A percentile compares a stretch with the other conserved stretches of the same genome.
These are phyloP conservation scores for Chalara sp. DNA, from an alignment of 2,329 filamentous ascomycete genomes.

Conservation along the genomic window DNA sequence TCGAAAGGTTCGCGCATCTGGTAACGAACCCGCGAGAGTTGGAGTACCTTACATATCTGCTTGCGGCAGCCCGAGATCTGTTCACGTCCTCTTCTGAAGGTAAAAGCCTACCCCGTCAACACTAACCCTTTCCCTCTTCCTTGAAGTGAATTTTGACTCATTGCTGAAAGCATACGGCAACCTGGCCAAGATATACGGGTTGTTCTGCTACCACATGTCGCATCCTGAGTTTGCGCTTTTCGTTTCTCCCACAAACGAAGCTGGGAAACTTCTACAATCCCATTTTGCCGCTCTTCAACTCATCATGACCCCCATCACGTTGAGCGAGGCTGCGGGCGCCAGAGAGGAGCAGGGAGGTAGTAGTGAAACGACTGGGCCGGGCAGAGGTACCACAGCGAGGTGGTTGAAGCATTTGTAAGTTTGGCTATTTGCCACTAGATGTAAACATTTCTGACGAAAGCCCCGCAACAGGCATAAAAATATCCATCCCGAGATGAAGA, in stretches of 20 bases:
- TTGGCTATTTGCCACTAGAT: neutral
- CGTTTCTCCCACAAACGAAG: conserved; percentile 12
- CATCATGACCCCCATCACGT: conserved; percentile 20
- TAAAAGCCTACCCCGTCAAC: conserved; percentile 2
- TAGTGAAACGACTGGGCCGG: neutral
- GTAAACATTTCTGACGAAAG: neutral
- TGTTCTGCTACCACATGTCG: conserved; percentile 15
- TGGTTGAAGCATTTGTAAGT: conserved; percentile 12
- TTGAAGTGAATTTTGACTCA: too few species aligned
- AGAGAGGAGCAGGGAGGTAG: conserved; percentile 4
- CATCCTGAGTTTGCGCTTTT: conserved; percentile 17
- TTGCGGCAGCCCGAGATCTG: conserved; percentile 34
- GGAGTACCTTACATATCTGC: conserved; percentile 39
- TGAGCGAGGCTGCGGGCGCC: neutral
- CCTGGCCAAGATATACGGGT: conserved; percentile 15
- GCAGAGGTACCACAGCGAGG: conserved; percentile 1
- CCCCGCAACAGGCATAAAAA: conserved; percentile 5
- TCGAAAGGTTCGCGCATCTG: conserved; percentile 37
- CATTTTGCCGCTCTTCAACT: conserved; percentile 22
- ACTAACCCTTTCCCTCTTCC: neutral
- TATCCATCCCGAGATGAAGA: conserved; percentile 11
- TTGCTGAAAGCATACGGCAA: conserved; percentile 13
- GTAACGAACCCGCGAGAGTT: conserved; percentile 37
- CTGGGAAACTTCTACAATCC: conserved; percentile 17
- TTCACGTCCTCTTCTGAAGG: conserved; percentile 19